phyloP scores from a whole-genome alignment of 176 grass and related monocot genomes.

The barley (Hordeum vulgare) region DNA sequence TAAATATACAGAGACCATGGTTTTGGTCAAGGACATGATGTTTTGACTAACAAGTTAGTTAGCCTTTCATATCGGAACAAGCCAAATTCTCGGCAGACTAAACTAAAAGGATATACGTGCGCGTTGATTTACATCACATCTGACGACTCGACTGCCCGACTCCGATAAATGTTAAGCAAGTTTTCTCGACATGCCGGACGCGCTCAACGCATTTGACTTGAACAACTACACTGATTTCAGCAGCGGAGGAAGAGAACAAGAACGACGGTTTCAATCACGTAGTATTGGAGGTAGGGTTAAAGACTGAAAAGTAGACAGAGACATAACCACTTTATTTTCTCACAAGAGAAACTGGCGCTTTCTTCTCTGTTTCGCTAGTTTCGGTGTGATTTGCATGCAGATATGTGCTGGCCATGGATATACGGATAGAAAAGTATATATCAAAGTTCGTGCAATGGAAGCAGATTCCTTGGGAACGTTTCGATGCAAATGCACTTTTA shows the following conservation, averaged over 20 bases:
- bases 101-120: neutral
- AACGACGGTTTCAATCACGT: neutral
- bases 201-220: constrained; percentile 19
- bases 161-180: neutral
- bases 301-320: neutral
- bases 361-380: neutral
- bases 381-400: neutral
- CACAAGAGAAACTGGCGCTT: neutral
- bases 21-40: neutral
- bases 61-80: neutral
- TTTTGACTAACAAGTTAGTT: constrained; percentile 18
- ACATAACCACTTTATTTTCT: neutral
- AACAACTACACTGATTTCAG: neutral
- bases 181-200: neutral
- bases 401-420: neutral
- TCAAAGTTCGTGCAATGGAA: neutral
- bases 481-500: neutral
- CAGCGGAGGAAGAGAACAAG: neutral
- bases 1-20: neutral
- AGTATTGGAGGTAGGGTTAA: neutral
- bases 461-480: neutral
- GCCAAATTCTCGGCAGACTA: neutral
- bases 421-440: neutral
- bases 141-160: neutral
- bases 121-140: neutral